Base-by-base conservation (phyloP, 2,329 filamentous ascomycete genomes). In the Chaetoscypha palmicola region DNA sequence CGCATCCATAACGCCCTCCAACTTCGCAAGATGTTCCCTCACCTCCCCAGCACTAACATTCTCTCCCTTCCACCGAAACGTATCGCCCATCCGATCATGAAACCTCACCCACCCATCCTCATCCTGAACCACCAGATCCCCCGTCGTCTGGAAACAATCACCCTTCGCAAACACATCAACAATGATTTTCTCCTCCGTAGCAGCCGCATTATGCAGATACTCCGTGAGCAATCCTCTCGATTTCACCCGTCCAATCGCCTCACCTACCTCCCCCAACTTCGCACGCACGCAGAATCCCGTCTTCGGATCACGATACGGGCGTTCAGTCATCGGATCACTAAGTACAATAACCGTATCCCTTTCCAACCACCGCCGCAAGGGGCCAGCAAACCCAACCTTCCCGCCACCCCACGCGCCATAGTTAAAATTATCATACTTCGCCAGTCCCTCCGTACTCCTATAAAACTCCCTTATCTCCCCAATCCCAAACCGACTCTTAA, bases 51-150 rank as follows among this genome's bases (percentile, higher is more conserved):
- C 67, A 38, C 64, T 67, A 3, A 71, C 68, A 39, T 70, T 70
- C 59, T 71, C 68, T 2, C 67, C 66, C 48, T 70, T 73, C 73
- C 73, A 76, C 8, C 72, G 62, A 58, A 70, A 76, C 0, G 72
- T 75, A 49, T 76, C 72, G 9, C 72, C 72, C 38, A 74, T 63
- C 3, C 73, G 65, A 51, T 72, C 69, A 37, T 68, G 63, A 50
- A 72, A 72, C 14, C 59, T 62, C 3, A 72, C 56, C 65, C 68
- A 70, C 0, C 68, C 68, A 14, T 59, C 58, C 1, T 50, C 37
- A 34, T 70, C 66, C 26, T 62, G 63, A 4, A 68, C 54, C 8
- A 70, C 51, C n/a, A 70, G 43, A 53, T 71, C 68, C 3, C 68
- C 68, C 38, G 65, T 69, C 23, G 66, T 63, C 45, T 70, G 67